Conservation (phyloP, 352 stramenopile species). For the Phytophthora colocasiae region DNA sequence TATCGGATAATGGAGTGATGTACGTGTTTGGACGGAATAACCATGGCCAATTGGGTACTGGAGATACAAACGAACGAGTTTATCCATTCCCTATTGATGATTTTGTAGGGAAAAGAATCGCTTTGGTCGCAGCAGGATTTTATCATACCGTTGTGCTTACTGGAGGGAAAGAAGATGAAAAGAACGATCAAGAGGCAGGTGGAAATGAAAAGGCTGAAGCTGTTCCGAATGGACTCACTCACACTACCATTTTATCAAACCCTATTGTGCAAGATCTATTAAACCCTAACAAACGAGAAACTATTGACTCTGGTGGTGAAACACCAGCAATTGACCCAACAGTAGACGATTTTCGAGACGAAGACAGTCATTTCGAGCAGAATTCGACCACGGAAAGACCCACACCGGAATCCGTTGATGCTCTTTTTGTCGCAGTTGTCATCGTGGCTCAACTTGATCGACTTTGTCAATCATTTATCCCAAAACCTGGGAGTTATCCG, state of each 20-base stretch:
- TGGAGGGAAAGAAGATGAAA: constrained; percentile 73
- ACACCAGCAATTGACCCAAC: constrained; percentile 39
- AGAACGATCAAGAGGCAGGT: constrained; percentile 31
- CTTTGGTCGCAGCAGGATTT: constrained; percentile 91
- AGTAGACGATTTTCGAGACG: constrained; percentile 51
- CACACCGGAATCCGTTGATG: constrained; percentile 22
- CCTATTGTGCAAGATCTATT: constrained; percentile 24
- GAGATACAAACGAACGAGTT: constrained; percentile 89
- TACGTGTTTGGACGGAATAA: constrained; percentile 96
- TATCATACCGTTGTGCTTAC: constrained; percentile 94
- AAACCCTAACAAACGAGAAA: constrained; percentile 9
- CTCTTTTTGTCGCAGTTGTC: constrained; percentile 52
- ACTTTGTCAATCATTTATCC: constrained; percentile 56
- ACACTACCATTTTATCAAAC: constrained; percentile 24
- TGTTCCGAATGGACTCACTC: constrained; percentile 15
- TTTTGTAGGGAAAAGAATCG: constrained; percentile 91
- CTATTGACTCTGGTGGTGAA: neutral
- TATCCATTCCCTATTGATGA: constrained; percentile 89
- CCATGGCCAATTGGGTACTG: constrained; percentile 93
- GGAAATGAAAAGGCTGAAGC: constrained; percentile 19
- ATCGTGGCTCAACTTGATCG: constrained; percentile 86
- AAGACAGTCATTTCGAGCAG: constrained; percentile 38
- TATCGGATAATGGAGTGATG: constrained; percentile 90
- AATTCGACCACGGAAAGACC: neutral
- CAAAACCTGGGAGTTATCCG: constrained; percentile 43